A percentile compares a stretch with the other conserved stretches of the same genome.
These are phyloP conservation scores for Acanthamoeba healyi DNA, from an alignment of 208 protist genomes.

Conservation along the genomic window DNA sequence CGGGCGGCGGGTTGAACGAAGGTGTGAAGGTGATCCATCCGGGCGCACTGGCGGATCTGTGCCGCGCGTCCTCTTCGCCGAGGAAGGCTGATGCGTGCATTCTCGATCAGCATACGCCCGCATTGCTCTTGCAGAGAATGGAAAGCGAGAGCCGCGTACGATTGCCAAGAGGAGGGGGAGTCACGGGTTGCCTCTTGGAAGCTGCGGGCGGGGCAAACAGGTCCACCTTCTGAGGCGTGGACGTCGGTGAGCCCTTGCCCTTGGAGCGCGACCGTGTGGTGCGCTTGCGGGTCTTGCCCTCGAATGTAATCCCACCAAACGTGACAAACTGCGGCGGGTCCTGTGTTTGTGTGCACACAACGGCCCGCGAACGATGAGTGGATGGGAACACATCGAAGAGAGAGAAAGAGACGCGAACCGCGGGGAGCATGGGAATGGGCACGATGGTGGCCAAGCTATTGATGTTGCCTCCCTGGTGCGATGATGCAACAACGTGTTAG, in stretches of 20 bases:
- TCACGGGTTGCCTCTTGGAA: neutral
- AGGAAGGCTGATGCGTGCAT: too few relatives aligned
- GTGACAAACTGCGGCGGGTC: neutral
- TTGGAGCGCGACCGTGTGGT: neutral
- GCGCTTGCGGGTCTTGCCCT: neutral
- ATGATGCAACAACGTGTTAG: too few relatives aligned
- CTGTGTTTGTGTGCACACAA: neutral
- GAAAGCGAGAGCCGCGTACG: too few relatives aligned
- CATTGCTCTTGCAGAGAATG: too few relatives aligned
- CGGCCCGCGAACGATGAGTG: neutral
- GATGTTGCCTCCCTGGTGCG: conserved; percentile 19
- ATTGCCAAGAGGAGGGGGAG: neutral
- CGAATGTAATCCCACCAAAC: neutral
- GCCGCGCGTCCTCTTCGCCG: neutral
- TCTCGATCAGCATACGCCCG: too few relatives aligned
- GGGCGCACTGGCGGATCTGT: neutral
- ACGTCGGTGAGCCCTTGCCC: neutral
- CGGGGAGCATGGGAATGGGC: conserved; percentile 54
- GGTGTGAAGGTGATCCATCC: conserved; percentile 20
- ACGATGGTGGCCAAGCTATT: neutral
- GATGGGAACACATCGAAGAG: too few relatives aligned
- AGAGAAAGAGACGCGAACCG: neutral
- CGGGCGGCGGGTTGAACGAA: too few relatives aligned
- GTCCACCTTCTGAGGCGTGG: neutral
- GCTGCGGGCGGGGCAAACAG: neutral